phyloP scores from a whole-genome alignment of 192 early-diverging fungal genomes.

The Dispira parvispora region DNA sequence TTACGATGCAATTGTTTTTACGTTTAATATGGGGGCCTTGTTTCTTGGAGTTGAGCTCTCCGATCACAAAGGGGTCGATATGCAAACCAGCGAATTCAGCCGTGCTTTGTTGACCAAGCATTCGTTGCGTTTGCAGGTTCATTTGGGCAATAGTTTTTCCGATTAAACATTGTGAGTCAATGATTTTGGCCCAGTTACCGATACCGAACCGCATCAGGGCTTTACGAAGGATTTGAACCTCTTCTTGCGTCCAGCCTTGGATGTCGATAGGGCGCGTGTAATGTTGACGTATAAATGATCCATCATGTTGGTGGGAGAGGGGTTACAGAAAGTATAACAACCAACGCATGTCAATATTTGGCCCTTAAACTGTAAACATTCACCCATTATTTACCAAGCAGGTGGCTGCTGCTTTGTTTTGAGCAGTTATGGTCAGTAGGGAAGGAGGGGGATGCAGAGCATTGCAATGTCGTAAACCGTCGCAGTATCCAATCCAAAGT shows the following conservation, averaged over 20 bases:
- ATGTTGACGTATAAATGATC: no score
- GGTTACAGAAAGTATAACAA: no score
- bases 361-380: no score
- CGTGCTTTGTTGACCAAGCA: constrained; percentile 91
- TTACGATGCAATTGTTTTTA: constrained; percentile 91
- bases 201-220: constrained; percentile 81
- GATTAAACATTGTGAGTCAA: constrained; percentile 71
- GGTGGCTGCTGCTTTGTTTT: no score
- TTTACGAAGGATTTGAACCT: constrained; percentile 64
- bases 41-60: constrained; percentile 68
- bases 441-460: no score
- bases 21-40: constrained; percentile 69
- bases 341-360: no score
- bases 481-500: no score
- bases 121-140: constrained; percentile 86
- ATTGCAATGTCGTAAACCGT: no score
- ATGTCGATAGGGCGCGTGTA: background rate
- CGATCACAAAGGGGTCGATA: constrained; percentile 73
- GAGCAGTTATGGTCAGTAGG: no score
- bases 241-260: constrained; percentile 70
- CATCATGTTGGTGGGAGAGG: no score
- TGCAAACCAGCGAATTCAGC: constrained; percentile 89
- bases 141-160: constrained; percentile 97
- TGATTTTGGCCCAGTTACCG: constrained; percentile 93
- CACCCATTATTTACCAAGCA: no score